These are phyloP conservation scores for Lactarius indigo DNA, from an alignment of 768 basidiomycete genomes.

Conservation along the genomic window DNA sequence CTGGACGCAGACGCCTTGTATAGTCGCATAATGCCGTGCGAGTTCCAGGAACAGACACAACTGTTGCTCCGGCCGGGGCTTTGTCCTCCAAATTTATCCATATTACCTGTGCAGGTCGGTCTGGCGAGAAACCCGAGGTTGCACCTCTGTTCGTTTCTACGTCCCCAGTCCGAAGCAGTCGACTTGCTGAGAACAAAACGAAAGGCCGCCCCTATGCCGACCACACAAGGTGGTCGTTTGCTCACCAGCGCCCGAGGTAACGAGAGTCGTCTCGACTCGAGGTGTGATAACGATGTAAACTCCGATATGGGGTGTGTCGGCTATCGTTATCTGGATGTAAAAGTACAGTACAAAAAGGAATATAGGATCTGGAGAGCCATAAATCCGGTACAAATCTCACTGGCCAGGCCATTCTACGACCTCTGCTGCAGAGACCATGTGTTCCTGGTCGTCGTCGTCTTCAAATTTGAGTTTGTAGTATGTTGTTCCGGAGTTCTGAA, in stretches of 20 bases:
- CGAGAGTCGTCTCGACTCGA: background rate
- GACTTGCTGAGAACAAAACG: background rate
- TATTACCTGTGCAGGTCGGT: background rate
- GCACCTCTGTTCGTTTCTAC: background rate
- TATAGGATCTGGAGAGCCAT: background rate
- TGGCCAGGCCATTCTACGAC: constrained; percentile 77
- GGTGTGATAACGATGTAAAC: background rate
- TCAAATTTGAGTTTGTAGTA: constrained; percentile 86
- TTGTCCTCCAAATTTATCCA: constrained; percentile 15
- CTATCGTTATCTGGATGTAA: constrained; percentile 10
- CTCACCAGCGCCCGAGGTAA: background rate
- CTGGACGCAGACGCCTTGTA: background rate
- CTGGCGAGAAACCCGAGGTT: background rate
- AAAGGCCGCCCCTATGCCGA: background rate
- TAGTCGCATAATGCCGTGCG: background rate
- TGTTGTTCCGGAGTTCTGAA: constrained; percentile 32
- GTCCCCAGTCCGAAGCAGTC: background rate
- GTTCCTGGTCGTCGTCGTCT: constrained; percentile 83
- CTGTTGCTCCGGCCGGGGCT: constrained; percentile 11
- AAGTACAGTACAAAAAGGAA: background rate
- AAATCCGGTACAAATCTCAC: constrained; percentile 7
- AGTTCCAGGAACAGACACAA: background rate
- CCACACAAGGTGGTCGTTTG: background rate
- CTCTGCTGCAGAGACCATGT: constrained; percentile 69
- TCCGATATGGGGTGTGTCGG: background rate